Conservation (phyloP, 2,329 filamentous ascomycete genomes). For the Alternaria rosae region DNA sequence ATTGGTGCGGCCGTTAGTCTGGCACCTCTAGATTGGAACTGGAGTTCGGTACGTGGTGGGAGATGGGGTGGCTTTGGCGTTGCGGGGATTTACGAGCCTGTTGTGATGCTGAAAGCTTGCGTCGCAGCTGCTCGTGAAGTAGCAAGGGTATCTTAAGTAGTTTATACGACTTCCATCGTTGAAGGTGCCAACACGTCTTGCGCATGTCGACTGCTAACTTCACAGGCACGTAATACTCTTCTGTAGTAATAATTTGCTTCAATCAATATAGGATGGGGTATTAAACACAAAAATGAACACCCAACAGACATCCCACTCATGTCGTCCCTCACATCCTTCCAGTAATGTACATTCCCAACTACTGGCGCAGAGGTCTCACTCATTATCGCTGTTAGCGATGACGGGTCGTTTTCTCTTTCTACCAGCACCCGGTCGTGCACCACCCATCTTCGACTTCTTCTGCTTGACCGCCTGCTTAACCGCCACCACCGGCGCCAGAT, state of each 20-base stretch:
- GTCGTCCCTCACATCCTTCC: neutral
- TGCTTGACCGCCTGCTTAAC: slow-evolving; percentile 1
- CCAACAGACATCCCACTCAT: neutral
- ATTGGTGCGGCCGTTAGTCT: neutral
- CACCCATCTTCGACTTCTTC: slow-evolving; percentile 11
- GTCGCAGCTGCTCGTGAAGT: neutral
- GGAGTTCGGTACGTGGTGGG: neutral
- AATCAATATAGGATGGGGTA: neutral
- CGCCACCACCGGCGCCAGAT: slow-evolving; percentile 4
- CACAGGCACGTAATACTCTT: neutral
- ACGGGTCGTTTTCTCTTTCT: slow-evolving; percentile 25
- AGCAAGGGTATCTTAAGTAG: neutral
- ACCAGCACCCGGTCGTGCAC: slow-evolving; percentile 9
- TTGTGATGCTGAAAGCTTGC: neutral
- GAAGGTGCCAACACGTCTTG: neutral
- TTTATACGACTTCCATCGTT: neutral
- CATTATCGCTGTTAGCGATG: slow-evolving; percentile 21
- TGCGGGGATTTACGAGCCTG: neutral
- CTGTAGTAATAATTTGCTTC: neutral
- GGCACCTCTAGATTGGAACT: neutral
- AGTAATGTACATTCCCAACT: neutral
- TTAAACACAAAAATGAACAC: neutral
- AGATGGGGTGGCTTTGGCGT: neutral
- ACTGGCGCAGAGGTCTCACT: slow-evolving; percentile 6
- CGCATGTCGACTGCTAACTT: neutral